Conservation (phyloP, 805 yeast genomes). For the Candida silvicultrix region DNA sequence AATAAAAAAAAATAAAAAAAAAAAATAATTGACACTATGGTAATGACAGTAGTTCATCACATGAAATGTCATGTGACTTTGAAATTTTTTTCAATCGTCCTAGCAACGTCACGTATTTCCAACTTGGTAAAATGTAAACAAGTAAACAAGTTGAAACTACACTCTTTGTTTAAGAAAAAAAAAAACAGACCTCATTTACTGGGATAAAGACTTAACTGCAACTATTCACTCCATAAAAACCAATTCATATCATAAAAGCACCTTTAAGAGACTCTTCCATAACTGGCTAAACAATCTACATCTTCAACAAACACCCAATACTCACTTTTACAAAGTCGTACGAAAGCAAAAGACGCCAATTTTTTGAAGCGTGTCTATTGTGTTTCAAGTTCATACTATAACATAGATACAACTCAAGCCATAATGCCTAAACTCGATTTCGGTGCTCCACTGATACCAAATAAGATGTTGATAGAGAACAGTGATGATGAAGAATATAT, state of each 20-base stretch:
- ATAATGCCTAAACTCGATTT: neutral
- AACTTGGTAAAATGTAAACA: neutral
- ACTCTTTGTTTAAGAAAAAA: neutral
- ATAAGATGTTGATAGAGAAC: neutral
- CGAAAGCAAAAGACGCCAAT: neutral
- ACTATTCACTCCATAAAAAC: no score
- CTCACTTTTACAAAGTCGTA: no score
- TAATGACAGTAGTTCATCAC: neutral
- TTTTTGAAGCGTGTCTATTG: neutral
- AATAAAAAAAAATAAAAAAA: no score
- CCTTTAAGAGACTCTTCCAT: no score
- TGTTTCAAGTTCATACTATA: neutral
- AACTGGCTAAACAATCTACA: neutral
- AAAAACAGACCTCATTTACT: neutral
- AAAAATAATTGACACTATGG: neutral
- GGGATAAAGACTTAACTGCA: no score
- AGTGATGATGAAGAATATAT: conserved; percentile 8
- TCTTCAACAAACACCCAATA: neutral
- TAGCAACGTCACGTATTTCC: neutral
- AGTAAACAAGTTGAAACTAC: neutral
- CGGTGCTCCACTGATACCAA: neutral
- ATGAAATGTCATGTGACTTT: neutral
- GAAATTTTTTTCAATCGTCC: neutral
- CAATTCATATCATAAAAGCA: no score
- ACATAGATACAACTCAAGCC: neutral